Evolutionary conservation across 805 yeast genomes (phyloP).

Genomic region (Brettanomyces custersianus): DNA sequence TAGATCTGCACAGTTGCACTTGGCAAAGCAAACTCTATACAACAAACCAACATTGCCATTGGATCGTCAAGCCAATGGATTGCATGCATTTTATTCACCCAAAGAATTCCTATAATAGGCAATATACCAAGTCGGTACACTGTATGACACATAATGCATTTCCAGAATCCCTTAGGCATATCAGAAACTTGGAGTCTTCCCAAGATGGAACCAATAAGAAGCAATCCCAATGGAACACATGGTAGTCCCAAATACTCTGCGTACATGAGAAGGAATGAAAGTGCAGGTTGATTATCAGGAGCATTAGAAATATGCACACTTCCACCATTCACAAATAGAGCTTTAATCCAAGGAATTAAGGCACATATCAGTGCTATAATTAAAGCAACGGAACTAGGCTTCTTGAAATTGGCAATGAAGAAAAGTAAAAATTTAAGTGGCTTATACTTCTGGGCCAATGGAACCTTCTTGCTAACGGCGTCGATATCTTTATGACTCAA

Average conservation of each 20-base stretch:
- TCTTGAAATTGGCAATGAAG: slow-evolving; percentile 31
- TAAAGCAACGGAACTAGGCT: slow-evolving; percentile 41
- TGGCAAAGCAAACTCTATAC: slow-evolving; percentile 43
- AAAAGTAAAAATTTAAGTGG: slow-evolving; percentile 18
- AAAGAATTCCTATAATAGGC: slow-evolving; percentile 46
- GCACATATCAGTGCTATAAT: slow-evolving; percentile 38
- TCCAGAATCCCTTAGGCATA: slow-evolving; percentile 49
- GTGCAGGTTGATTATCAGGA: slow-evolving; percentile 46
- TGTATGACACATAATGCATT: slow-evolving; percentile 38
- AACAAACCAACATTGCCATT: slow-evolving; percentile 34
- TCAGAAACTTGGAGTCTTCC: slow-evolving; percentile 37
- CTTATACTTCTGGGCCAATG: slow-evolving; percentile 20
- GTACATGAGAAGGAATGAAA: slow-evolving; percentile 43
- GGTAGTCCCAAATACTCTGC: slow-evolving; percentile 42
- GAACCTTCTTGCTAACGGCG: slow-evolving; percentile 15
- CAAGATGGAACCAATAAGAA: slow-evolving; percentile 45
- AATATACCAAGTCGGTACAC: slow-evolving; percentile 32
- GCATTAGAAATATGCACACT: slow-evolving; percentile 24
- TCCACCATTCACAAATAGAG: slow-evolving; percentile 30
- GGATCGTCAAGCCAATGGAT: slow-evolving; percentile 40
- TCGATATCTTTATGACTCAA: slow-evolving; percentile 17
- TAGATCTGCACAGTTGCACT: slow-evolving; percentile 54
- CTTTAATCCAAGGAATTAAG: slow-evolving; percentile 46
- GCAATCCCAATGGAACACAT: slow-evolving; percentile 46
- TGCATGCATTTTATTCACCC: slow-evolving; percentile 34